A percentile compares a stretch with the other conserved stretches of the same genome.
phyloP scores from a whole-genome alignment of 257 asterid genomes.

The Gynochthodes officinalis region DNA sequence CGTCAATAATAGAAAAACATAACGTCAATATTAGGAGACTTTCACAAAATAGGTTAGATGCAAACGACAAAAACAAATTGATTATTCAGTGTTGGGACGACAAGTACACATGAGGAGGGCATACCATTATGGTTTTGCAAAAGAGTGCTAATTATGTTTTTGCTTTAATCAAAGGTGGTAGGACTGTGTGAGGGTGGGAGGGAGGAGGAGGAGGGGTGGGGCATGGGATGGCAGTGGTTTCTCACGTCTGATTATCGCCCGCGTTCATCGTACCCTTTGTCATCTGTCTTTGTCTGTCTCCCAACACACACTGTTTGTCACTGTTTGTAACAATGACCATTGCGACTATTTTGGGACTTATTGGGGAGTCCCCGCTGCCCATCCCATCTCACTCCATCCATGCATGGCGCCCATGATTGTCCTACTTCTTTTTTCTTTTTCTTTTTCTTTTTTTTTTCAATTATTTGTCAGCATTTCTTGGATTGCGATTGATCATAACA shows the following conservation, averaged over 20 bases:
- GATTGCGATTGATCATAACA: background rate
- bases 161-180: background rate
- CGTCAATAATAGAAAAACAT: too few species aligned
- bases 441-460: too few species aligned
- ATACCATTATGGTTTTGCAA: background rate
- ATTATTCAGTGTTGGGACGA: slow-evolving; percentile 17
- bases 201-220: background rate
- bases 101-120: slow-evolving; percentile 9
- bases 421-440: too few species aligned
- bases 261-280: slow-evolving; percentile 26
- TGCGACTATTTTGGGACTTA: background rate
- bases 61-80: too few species aligned
- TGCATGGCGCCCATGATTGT: too few species aligned
- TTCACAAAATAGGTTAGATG: too few species aligned
- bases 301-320: slow-evolving; percentile 16
- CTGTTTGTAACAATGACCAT: slow-evolving; percentile 12
- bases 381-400: too few species aligned
- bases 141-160: background rate
- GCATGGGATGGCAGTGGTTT: too few species aligned
- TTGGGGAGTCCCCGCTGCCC: background rate
- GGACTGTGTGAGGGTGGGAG: slow-evolving; percentile 1
- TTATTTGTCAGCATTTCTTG: background rate
- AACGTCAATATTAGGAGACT: too few species aligned
- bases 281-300: slow-evolving; percentile 26
- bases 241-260: slow-evolving; percentile 20